A percentile compares a stretch with the other conserved stretches of the same genome.
phyloP scores from a whole-genome alignment of 768 basidiomycete species.

The Suillus subaureus region DNA sequence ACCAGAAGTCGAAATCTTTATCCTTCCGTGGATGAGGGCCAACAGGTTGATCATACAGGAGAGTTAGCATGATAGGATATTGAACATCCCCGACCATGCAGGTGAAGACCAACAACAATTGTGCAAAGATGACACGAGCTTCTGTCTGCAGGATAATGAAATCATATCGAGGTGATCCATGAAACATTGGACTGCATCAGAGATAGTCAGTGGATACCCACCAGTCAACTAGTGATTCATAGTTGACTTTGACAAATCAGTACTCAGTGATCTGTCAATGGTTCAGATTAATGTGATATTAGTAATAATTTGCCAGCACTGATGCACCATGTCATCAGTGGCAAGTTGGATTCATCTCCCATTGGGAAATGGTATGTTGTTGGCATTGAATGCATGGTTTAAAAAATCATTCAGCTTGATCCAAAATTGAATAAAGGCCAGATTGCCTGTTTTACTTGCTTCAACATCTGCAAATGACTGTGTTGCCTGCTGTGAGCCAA shows the following conservation, averaged over 20 bases:
- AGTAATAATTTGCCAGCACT: too few species aligned
- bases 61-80: neutral
- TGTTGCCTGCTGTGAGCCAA: neutral
- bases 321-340: slow-evolving; percentile 1
- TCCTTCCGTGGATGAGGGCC: slow-evolving; percentile 20
- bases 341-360: neutral
- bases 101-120: neutral
- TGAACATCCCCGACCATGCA: neutral
- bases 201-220: slow-evolving; percentile 27
- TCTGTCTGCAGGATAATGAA: too few species aligned
- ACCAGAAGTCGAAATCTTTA: slow-evolving; percentile 22
- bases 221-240: slow-evolving; percentile 33
- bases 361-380: neutral
- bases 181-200: slow-evolving; percentile 27
- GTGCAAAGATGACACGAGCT: too few species aligned
- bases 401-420: slow-evolving; percentile 9
- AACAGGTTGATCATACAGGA: slow-evolving; percentile 20
- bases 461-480: neutral
- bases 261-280: slow-evolving; percentile 8
- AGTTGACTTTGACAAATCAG: slow-evolving; percentile 27
- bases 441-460: neutral
- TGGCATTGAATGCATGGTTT: neutral
- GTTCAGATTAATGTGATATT: too few species aligned
- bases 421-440: neutral
- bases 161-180: too few species aligned